A percentile compares a stretch with the other conserved stretches of the same genome.
Conservation (phyloP, 2,329 filamentous ascomycete genomes). For the Anisogramma anomala region DNA sequence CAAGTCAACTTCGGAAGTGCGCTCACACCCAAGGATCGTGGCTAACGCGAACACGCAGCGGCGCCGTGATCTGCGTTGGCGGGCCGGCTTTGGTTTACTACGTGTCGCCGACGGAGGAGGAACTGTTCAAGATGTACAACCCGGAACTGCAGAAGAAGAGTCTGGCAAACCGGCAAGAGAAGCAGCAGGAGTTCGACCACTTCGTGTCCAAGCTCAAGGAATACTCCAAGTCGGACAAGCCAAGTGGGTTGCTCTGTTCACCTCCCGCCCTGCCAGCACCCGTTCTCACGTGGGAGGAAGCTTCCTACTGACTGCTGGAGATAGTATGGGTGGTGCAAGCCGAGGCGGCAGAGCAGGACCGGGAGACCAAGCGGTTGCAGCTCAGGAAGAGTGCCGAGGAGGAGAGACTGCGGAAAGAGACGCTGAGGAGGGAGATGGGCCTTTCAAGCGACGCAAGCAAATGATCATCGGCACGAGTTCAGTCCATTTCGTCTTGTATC, state of each 20-base stretch:
- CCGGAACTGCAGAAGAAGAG: constrained; percentile 85
- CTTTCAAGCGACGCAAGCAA: constrained; percentile 24
- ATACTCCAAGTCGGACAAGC: constrained; percentile 82
- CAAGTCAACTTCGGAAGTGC: constrained; percentile 35
- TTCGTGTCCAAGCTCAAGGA: constrained; percentile 78
- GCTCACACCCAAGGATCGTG: too few species aligned
- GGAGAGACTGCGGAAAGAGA: constrained; percentile 32
- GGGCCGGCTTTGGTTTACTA: constrained; percentile 77
- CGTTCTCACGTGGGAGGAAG: neutral
- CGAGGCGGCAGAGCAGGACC: constrained; percentile 34
- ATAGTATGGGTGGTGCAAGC: constrained; percentile 41
- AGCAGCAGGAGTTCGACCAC: constrained; percentile 77
- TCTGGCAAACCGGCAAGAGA: constrained; percentile 63
- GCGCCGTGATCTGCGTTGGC: constrained; percentile 60
- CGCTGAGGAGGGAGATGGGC: constrained; percentile 38
- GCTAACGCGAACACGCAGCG: constrained; percentile 40
- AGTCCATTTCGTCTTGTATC: too few species aligned
- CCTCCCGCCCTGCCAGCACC: neutral
- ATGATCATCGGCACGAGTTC: too few species aligned
- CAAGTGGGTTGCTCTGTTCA: constrained; percentile 37
- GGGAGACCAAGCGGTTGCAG: constrained; percentile 26
- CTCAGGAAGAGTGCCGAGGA: constrained; percentile 29
- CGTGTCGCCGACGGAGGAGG: constrained; percentile 75
- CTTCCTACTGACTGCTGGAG: neutral
- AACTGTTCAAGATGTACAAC: constrained; percentile 85